Conservation (phyloP, 768 basidiomycete species). For the Neoboletus brunneissimus region DNA sequence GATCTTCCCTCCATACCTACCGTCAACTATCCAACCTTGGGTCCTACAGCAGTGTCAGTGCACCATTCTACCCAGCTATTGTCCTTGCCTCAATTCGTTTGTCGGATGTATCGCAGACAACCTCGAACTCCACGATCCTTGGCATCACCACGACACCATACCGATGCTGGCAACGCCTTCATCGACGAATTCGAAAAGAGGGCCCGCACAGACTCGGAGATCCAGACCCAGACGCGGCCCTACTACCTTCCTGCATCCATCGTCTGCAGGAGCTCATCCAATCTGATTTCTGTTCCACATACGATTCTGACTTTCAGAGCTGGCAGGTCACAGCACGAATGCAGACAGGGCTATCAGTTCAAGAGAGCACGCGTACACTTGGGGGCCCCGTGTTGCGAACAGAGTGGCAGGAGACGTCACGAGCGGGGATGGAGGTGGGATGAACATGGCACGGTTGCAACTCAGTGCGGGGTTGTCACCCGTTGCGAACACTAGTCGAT, state of each 20-base stretch:
- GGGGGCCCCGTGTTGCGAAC: constrained; percentile 50
- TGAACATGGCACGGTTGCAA: constrained; percentile 3
- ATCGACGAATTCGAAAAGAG: constrained; percentile 2
- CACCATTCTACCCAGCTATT: constrained; percentile 50
- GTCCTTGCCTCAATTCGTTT: constrained; percentile 43
- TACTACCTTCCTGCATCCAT: constrained; percentile 27
- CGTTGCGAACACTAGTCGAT: not conserved
- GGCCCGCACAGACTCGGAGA: not conserved
- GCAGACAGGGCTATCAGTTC: constrained; percentile 23
- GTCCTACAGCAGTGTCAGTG: constrained; percentile 24
- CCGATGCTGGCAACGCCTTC: constrained; percentile 2
- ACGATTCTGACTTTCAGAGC: constrained; percentile 3
- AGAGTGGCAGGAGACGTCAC: constrained; percentile 44
- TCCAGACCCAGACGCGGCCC: constrained; percentile 21
- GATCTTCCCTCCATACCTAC: constrained; percentile 25
- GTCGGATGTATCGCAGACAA: constrained; percentile 42
- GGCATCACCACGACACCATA: constrained; percentile 32
- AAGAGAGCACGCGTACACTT: constrained; percentile 36
- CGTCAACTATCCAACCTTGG: constrained; percentile 21
- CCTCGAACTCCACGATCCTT: constrained; percentile 31
- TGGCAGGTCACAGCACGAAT: not conserved
- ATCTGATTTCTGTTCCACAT: constrained; percentile 21
- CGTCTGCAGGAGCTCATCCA: constrained; percentile 13
- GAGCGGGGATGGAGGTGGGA: constrained; percentile 34
- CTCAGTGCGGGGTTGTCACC: not conserved